Conservation (phyloP, 2,329 filamentous ascomycete genomes). For the Helotiales sp. region DNA sequence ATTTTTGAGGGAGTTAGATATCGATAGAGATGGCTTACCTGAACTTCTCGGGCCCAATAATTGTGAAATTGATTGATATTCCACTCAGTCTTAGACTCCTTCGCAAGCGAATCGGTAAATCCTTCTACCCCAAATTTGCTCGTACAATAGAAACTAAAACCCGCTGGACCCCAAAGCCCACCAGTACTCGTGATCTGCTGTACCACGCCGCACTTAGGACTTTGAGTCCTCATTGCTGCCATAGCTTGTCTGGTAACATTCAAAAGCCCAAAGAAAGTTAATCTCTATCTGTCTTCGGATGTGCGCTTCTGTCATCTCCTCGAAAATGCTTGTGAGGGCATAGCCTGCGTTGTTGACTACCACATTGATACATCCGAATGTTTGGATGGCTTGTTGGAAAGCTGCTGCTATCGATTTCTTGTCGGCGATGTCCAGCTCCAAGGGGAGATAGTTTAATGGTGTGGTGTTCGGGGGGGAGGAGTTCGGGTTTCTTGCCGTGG, state of each 20-base stretch:
- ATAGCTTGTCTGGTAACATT: constrained; percentile 15
- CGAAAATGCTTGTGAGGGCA: constrained; percentile 2
- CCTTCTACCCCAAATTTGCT: constrained; percentile 47
- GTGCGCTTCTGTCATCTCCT: constrained; percentile 6
- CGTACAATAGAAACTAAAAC: constrained; percentile 13
- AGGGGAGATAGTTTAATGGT: constrained; percentile 3
- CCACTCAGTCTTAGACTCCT: constrained; percentile 44
- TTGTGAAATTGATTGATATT: constrained; percentile 45
- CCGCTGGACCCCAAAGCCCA: constrained; percentile 1
- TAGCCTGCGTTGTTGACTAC: constrained; percentile 18
- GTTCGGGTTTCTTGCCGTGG: too few relatives aligned
- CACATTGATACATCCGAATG: constrained; percentile 7
- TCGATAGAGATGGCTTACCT: too few relatives aligned
- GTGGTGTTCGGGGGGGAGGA: too few relatives aligned
- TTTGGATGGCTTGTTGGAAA: background rate
- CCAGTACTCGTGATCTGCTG: constrained; percentile 12
- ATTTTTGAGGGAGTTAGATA: too few relatives aligned
- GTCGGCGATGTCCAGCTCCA: background rate
- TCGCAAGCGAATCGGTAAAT: constrained; percentile 43
- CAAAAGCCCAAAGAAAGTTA: constrained; percentile 15
- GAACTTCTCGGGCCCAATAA: constrained; percentile 6
- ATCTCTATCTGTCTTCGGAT: constrained; percentile 14
- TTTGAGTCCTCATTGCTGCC: constrained; percentile 1
- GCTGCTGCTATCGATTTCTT: background rate
- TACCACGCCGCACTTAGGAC: constrained; percentile 5